These are phyloP conservation scores for Clavispora carvajalis DNA, from an alignment of 805 yeast species.

Conservation along the genomic window DNA sequence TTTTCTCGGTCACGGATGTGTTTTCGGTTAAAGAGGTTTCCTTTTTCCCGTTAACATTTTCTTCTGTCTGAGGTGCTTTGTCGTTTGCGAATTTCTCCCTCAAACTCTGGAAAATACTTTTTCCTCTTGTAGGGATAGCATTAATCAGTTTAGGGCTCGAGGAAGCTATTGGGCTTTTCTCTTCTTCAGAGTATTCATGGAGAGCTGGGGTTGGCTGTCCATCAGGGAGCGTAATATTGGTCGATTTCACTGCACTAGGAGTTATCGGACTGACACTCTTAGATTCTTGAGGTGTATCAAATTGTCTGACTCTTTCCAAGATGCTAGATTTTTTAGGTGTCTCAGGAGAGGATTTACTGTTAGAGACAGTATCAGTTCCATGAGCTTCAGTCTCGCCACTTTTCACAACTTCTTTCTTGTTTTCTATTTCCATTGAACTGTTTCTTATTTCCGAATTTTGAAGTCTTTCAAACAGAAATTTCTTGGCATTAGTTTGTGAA, in stretches of 20 bases:
- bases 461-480: conserved; percentile 1
- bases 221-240: neutral
- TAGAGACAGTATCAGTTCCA: neutral
- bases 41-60: neutral
- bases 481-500: neutral
- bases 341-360: neutral
- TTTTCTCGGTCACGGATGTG: too few species aligned
- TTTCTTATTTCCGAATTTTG: neutral
- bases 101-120: conserved; percentile 32
- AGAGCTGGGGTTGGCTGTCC: neutral
- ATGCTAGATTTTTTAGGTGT: conserved; percentile 15
- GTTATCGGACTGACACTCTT: neutral
- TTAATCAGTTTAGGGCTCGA: neutral
- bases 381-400: too few species aligned
- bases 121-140: conserved; percentile 13
- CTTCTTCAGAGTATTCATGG: neutral
- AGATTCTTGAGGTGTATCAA: conserved; percentile 23
- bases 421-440: too few species aligned
- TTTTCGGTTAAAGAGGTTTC: too few species aligned
- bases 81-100: conserved; percentile 24
- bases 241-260: neutral
- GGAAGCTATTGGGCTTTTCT: neutral
- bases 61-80: neutral
- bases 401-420: neutral
- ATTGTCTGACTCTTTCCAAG: conserved; percentile 33